Evolutionary conservation across 495 filamentous ascomycete species (phyloP).

Genomic region (Massariosphaeria phaeospora): DNA sequence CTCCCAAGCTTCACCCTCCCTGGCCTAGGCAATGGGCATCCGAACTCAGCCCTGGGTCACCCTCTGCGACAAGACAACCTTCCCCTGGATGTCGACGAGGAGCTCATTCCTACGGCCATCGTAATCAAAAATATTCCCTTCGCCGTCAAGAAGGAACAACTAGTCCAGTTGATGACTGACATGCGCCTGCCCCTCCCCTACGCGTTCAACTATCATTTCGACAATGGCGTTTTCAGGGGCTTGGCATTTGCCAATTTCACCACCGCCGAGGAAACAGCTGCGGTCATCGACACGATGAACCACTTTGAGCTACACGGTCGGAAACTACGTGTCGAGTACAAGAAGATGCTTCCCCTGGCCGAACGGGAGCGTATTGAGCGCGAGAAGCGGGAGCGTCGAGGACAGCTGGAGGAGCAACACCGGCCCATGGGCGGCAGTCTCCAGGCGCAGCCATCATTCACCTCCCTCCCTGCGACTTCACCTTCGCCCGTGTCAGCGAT

Average conservation of each 20-base stretch:
- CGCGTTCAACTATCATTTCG: conserved; percentile 99
- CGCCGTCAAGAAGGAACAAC: conserved; percentile 93
- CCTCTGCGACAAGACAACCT: conserved; percentile 48
- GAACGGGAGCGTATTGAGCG: conserved; percentile 95
- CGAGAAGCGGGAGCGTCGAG: conserved; percentile 93
- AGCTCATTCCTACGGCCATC: conserved; percentile 95
- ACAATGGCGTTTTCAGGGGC: conserved; percentile 94
- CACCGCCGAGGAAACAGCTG: conserved; percentile 83
- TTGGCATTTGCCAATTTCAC: conserved; percentile 98
- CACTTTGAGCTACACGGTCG: conserved; percentile 91
- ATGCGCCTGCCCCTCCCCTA: conserved; percentile 88
- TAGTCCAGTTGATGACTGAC: conserved; percentile 87
- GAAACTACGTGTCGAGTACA: conserved; percentile 94
- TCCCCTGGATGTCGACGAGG: conserved; percentile 60
- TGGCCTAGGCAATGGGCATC: conserved; percentile 25
- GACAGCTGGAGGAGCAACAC: conserved; percentile 95
- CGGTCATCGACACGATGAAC: conserved; percentile 86
- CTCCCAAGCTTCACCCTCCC: conserved; percentile 28
- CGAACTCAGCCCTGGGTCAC: conserved; percentile 16
- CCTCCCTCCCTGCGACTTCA: conserved; percentile 68
- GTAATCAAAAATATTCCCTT: conserved; percentile 99
- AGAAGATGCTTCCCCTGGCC: conserved; percentile 95
- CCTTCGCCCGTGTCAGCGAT: conserved; percentile 65
- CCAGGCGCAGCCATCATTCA: conserved; percentile 78
- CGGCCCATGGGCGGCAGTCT: conserved; percentile 62